Conservation (phyloP, 805 yeast species). For the Monosporozyma unispora region DNA sequence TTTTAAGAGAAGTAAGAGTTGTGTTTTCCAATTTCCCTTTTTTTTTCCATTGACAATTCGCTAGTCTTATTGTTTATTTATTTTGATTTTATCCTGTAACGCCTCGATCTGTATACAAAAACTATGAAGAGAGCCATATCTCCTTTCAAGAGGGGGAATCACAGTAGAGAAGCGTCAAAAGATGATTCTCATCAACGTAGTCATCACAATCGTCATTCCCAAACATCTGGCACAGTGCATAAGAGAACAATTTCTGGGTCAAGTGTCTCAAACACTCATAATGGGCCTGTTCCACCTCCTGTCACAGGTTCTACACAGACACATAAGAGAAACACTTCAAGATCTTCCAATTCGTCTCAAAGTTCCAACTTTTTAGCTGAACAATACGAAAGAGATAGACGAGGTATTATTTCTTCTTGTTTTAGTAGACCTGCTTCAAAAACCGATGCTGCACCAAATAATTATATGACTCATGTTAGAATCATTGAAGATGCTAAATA, state of each 20-base stretch:
- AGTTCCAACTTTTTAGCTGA: slow-evolving; percentile 37
- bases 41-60: not conserved
- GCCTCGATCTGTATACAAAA: not conserved
- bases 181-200: slow-evolving; percentile 12
- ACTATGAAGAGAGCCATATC: slow-evolving; percentile 29
- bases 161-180: slow-evolving; percentile 27
- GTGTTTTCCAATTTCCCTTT: no score
- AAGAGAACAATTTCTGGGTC: slow-evolving; percentile 16
- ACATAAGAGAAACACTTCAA: slow-evolving; percentile 29
- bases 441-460: slow-evolving; percentile 39
- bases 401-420: slow-evolving; percentile 39
- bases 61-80: not conserved
- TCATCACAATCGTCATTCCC: slow-evolving; percentile 2
- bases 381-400: slow-evolving; percentile 50
- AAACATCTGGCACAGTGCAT: slow-evolving; percentile 5
- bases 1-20: no score
- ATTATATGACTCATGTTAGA: slow-evolving; percentile 68
- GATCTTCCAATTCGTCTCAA: slow-evolving; percentile 27
- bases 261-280: slow-evolving; percentile 2
- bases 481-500: slow-evolving; percentile 65
- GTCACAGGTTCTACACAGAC: slow-evolving; percentile 15
- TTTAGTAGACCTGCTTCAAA: slow-evolving; percentile 38
- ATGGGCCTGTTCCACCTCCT: slow-evolving; percentile 17
- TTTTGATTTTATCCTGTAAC: not conserved
- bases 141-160: slow-evolving; percentile 30